Evolutionary conservation across 257 asterid species (phyloP).

Genomic region (Striga asiatica): DNA sequence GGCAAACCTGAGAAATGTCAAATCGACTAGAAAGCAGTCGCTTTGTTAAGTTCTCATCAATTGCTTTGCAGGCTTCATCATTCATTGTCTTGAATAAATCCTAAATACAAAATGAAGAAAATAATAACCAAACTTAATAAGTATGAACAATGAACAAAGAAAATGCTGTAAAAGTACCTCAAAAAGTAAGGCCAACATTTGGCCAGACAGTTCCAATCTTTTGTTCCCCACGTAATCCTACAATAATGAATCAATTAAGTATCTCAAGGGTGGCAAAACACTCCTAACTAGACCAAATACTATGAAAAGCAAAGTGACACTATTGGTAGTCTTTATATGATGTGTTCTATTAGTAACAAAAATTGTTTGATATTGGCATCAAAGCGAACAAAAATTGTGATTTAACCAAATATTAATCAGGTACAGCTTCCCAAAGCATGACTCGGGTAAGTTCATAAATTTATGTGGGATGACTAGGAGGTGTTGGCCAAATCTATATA

Average conservation of each 20-base stretch:
- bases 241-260: conserved; percentile 4
- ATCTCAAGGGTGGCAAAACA: conserved; percentile 6
- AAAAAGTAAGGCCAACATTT: conserved; percentile 71
- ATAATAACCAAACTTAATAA: not conserved
- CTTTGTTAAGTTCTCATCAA: conserved; percentile 35
- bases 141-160: conserved; percentile 2
- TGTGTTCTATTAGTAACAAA: not conserved
- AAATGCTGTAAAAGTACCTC: conserved; percentile 45
- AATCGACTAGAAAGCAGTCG: conserved; percentile 34
- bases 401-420: not conserved
- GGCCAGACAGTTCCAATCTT: conserved; percentile 92
- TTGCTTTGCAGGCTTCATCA: conserved; percentile 35
- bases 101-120: conserved; percentile 27
- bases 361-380: not conserved
- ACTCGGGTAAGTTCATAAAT: too few relatives aligned
- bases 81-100: conserved; percentile 87
- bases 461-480: too few relatives aligned
- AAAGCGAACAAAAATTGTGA: not conserved
- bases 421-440: not conserved
- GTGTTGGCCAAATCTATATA: conserved; percentile 2
- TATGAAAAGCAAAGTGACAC: conserved; percentile 1
- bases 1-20: conserved; percentile 62
- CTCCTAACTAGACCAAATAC: not conserved
- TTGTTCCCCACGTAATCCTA: conserved; percentile 96
- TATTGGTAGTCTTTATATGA: not conserved